Conservation (phyloP, 768 basidiomycete species). For the Podaxis carcinomalis region DNA sequence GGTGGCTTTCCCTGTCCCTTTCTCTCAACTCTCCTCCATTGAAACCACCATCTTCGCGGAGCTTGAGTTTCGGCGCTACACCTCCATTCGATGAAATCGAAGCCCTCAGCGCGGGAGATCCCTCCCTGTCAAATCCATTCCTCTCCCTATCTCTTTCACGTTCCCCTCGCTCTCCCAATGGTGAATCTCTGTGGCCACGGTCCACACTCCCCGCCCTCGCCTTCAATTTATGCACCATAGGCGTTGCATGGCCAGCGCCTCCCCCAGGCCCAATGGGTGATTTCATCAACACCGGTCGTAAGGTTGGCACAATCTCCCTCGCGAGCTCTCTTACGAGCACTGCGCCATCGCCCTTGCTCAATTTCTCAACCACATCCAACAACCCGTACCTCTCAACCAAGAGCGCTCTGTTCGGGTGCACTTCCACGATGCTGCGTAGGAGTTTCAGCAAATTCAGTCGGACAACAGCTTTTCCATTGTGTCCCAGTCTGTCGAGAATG, state of each 20-base stretch:
- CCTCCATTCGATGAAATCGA: conserved; percentile 1
- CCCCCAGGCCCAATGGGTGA: not conserved
- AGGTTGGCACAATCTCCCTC: conserved; percentile 75
- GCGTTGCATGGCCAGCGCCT: not conserved
- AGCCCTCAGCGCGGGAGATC: conserved; percentile 5
- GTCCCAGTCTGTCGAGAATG: conserved; percentile 72
- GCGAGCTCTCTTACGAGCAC: conserved; percentile 89
- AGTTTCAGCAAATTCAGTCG: conserved; percentile 87
- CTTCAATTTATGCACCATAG: conserved; percentile 9
- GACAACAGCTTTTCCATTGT: conserved; percentile 78
- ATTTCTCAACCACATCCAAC: conserved; percentile 71
- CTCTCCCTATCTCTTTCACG: not conserved
- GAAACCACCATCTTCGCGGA: not conserved
- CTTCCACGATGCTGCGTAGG: conserved; percentile 81
- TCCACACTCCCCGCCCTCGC: conserved; percentile 11
- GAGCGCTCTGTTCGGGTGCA: conserved; percentile 79
- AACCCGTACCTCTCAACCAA: conserved; percentile 82
- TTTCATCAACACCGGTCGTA: conserved; percentile 61
- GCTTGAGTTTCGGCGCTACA: conserved; percentile 2
- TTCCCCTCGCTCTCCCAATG: not conserved
- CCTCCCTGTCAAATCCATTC: conserved; percentile 3
- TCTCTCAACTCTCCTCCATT: conserved; percentile 4
- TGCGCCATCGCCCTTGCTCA: conserved; percentile 76
- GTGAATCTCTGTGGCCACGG: not conserved
- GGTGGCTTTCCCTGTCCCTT: not conserved